A percentile compares a stretch with the other conserved stretches of the same genome.
These are phyloP conservation scores for Debaryomyces psychrophilus DNA, from an alignment of 1,139 yeast species.

Conservation along the genomic window DNA sequence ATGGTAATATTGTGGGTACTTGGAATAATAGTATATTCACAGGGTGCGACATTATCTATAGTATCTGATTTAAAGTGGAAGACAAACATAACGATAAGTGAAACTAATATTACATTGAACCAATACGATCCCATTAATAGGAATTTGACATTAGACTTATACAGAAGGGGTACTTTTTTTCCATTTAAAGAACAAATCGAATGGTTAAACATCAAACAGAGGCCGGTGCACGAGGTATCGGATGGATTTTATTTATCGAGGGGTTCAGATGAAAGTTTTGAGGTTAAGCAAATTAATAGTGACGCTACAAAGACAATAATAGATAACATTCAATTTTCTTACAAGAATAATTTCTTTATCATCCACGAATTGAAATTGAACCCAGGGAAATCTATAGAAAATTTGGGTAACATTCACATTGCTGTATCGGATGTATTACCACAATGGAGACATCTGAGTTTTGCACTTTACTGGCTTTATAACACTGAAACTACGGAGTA, in stretches of 20 bases:
- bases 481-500: slow-evolving; percentile 23
- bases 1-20: slow-evolving; percentile 30
- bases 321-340: slow-evolving; percentile 31
- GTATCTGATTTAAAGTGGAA: slow-evolving; percentile 30
- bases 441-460: slow-evolving; percentile 48
- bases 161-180: slow-evolving; percentile 28
- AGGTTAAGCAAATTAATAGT: slow-evolving; percentile 27
- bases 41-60: slow-evolving; percentile 24
- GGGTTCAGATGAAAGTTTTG: slow-evolving; percentile 19
- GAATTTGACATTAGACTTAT: slow-evolving; percentile 35
- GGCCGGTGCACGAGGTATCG: slow-evolving; percentile 25
- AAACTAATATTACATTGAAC: slow-evolving; percentile 37
- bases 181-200: slow-evolving; percentile 23
- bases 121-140: slow-evolving; percentile 28
- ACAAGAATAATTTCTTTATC: slow-evolving; percentile 31
- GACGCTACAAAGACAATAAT: slow-evolving; percentile 24
- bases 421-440: slow-evolving; percentile 32
- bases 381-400: slow-evolving; percentile 36
- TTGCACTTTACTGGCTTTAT: slow-evolving; percentile 45
- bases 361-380: slow-evolving; percentile 34
- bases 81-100: slow-evolving; percentile 31
- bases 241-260: slow-evolving; percentile 39
- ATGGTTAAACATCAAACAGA: slow-evolving; percentile 39
- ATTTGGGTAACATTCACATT: slow-evolving; percentile 33
- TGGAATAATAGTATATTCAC: slow-evolving; percentile 36